Conservation (phyloP, 1,284 basidiomycete species). For the Cerrena zonata region DNA sequence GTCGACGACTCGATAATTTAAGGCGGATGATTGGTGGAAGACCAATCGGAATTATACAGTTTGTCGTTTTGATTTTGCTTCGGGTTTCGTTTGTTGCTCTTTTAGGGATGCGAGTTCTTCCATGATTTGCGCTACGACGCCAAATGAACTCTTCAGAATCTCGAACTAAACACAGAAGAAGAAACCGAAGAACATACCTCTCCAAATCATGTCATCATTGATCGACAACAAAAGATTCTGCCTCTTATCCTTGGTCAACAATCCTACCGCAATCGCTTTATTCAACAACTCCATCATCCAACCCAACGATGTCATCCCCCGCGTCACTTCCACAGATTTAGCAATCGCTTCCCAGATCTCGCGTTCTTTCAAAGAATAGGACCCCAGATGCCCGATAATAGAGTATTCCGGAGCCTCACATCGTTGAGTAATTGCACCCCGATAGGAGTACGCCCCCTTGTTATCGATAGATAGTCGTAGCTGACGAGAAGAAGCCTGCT, state of each 20-base stretch:
- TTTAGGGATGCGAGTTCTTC: background rate
- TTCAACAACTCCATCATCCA: background rate
- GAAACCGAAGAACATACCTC: background rate
- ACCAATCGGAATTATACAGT: too few species aligned
- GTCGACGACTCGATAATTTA: too few species aligned
- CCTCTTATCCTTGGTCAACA: background rate
- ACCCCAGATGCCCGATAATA: background rate
- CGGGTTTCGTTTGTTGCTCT: background rate
- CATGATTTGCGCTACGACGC: background rate
- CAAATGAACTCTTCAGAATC: too few species aligned
- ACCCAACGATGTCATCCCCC: background rate
- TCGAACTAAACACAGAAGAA: background rate
- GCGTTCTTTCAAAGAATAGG: background rate
- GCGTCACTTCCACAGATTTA: background rate
- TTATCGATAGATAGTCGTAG: background rate
- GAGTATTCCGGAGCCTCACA: background rate
- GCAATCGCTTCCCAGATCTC: background rate
- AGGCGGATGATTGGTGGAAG: too few species aligned
- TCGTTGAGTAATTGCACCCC: background rate
- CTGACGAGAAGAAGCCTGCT: background rate
- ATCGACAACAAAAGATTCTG: background rate
- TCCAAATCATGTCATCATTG: background rate
- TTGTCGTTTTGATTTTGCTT: background rate
- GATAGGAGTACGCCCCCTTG: background rate
- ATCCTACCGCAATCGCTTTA: background rate